Percentiles rank a stretch among this genome's conserved stretches.
These are phyloP conservation scores for Taxillus chinensis DNA, from an alignment of 164 flowering plant species.

Conservation along the genomic window DNA sequence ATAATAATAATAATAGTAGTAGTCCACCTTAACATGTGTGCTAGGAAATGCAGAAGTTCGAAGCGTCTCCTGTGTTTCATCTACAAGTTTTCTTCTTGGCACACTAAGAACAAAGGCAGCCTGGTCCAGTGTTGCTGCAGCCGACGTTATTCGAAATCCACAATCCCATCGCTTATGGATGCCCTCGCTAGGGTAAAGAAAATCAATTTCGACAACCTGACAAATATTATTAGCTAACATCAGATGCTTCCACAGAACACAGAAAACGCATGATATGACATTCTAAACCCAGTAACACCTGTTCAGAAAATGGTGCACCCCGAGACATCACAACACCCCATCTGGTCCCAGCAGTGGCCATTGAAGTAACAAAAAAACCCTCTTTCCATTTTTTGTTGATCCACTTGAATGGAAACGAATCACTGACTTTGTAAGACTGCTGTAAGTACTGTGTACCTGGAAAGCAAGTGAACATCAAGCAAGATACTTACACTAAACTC, in stretches of 20 bases:
- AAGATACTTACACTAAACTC: background rate
- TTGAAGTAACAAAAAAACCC: constrained; percentile 68
- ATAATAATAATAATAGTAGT: background rate
- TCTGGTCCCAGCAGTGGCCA: constrained; percentile 69
- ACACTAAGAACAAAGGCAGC: constrained; percentile 62
- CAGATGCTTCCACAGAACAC: too few relatives aligned
- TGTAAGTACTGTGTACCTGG: constrained; percentile 60
- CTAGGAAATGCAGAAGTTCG: constrained; percentile 71
- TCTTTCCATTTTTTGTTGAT: constrained; percentile 82
- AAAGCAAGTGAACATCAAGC: background rate
- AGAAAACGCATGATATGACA: too few relatives aligned
- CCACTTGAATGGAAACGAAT: constrained; percentile 83
- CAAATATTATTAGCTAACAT: background rate
- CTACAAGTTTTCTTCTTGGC: constrained; percentile 44
- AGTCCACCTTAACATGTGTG: constrained; percentile 62
- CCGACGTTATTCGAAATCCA: constrained; percentile 62
- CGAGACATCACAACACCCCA: constrained; percentile 90
- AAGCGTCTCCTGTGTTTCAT: constrained; percentile 69
- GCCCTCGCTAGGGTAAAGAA: constrained; percentile 79
- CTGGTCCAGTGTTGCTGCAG: constrained; percentile 66
- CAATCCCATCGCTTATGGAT: constrained; percentile 61
- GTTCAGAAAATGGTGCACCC: constrained; percentile 59
- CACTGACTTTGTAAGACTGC: constrained; percentile 79
- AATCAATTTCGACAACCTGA: constrained; percentile 75
- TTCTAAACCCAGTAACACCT: constrained; percentile 27